Evolutionary conservation across 345 rosid genomes (phyloP).

Genomic region (Draba incana): DNA sequence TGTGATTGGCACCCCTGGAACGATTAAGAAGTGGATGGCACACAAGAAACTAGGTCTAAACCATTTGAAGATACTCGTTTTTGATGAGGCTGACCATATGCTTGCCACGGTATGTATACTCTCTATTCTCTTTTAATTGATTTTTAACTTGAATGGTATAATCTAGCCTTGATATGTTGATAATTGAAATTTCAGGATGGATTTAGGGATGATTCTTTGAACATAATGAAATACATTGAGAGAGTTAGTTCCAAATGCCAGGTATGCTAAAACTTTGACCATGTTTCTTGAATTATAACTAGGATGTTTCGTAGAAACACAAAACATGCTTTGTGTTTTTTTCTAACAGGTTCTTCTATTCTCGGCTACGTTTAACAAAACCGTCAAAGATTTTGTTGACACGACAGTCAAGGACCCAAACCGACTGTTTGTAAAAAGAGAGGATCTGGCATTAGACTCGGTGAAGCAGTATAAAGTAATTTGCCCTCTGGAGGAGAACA

Average conservation of each 20-base stretch:
- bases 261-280: conserved; percentile 51
- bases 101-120: conserved; percentile 64
- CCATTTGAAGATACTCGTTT: conserved; percentile 77
- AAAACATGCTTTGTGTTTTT: too few relatives aligned
- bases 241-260: conserved; percentile 59
- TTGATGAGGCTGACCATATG: conserved; percentile 99
- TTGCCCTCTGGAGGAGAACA: conserved; percentile 77
- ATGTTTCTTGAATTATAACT: conserved; percentile 12
- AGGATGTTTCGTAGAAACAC: too few relatives aligned
- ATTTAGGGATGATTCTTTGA: conserved; percentile 84
- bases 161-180: background rate
- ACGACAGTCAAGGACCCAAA: conserved; percentile 67
- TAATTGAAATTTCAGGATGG: conserved; percentile 62
- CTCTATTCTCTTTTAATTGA: background rate
- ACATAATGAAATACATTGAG: conserved; percentile 82
- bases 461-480: conserved; percentile 91
- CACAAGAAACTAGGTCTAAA: conserved; percentile 57
- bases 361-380: conserved; percentile 89
- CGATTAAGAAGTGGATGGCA: conserved; percentile 76
- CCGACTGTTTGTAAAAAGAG: conserved; percentile 89
- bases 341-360: conserved; percentile 72
- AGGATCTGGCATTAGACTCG: conserved; percentile 79
- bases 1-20: conserved; percentile 98
- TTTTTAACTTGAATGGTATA: background rate
- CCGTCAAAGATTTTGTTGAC: conserved; percentile 75